Conservation (phyloP, 148 eudicot genomes). For the Cornus kousa region DNA sequence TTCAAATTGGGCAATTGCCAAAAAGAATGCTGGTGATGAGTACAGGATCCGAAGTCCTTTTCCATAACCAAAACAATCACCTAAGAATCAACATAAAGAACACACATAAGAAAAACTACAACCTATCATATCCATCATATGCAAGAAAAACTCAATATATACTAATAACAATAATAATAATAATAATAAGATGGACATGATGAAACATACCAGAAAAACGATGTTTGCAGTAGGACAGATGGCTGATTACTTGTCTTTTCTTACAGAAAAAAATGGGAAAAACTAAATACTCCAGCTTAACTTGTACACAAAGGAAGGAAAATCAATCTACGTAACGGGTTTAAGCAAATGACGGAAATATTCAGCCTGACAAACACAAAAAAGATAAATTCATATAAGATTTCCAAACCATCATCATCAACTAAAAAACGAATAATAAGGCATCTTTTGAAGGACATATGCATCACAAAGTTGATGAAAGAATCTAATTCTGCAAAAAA, state of each 20-base stretch:
- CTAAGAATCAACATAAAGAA: constrained; percentile 5
- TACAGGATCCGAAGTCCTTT: constrained; percentile 44
- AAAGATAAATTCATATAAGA: constrained; percentile 18
- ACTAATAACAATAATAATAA: constrained; percentile 1
- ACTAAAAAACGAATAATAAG: background rate
- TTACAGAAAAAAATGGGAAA: constrained; percentile 42
- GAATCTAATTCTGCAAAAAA: constrained; percentile 2
- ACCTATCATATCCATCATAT: background rate
- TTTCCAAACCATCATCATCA: constrained; percentile 3
- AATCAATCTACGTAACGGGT: constrained; percentile 86
- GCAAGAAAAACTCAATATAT: background rate
- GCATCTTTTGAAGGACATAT: background rate
- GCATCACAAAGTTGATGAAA: background rate
- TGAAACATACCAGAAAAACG: constrained; percentile 35
- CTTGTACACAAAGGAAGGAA: constrained; percentile 31
- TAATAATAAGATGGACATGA: background rate
- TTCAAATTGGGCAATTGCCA: constrained; percentile 38
- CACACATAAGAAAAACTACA: background rate
- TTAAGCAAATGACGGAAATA: constrained; percentile 92
- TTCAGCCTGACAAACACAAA: constrained; percentile 74
- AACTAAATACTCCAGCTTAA: constrained; percentile 51
- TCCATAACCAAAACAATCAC: constrained; percentile 61
- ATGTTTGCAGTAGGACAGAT: constrained; percentile 17
- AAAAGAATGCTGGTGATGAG: constrained; percentile 31
- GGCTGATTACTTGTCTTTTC: constrained; percentile 35